Evolutionary conservation across 305 asterid species (phyloP), one percentile per base, ranked within the genome.

Genomic region (Euphrasia arctica): DNA sequence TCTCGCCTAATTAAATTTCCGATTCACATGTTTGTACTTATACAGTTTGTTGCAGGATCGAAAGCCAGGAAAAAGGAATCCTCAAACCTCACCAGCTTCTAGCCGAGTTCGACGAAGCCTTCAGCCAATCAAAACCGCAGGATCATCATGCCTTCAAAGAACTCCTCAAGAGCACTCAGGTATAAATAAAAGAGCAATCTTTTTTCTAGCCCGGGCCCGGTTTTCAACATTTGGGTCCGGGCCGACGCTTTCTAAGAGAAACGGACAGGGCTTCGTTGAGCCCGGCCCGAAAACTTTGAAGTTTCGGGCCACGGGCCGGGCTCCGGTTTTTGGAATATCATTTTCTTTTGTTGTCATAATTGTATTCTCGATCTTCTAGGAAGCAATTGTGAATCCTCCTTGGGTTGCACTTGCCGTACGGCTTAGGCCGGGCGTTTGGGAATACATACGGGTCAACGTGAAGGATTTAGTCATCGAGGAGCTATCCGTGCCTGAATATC

Each of bases 31-130:
- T 31, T 34, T 5, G 5, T 34, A 34, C 41, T 34, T 34, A 34
- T 13, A 29, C 47, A 18, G 12, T 48, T 62, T 28, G 55, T 63
- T 63, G 64, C 66, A 89, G 96, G 80, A 58, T 89, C 51, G 90
- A 86, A 81, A 71, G 77, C 78, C 90, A 78, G 13, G 96, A 95
- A 60, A 89, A 89, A 72, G 89, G 95, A 43, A 89, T 89, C 65
- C 62, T 89, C 75, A 89, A 84, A 72, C 87, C 84, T 6, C 90
- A 86, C 32, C 83, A 89, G 74, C 92, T 89, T 54, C 69, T 89
- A 14, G 81, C 90, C 47, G 96, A 86, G 66, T 86, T 84, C 47
- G 92, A 89, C 41, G 90, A 89, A 45, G 80, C 81, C n/a, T 76
- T 84, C 29, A 73, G 70, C 65, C 29, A 83, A 63, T 74, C 63